These are phyloP conservation scores for Penicillium parvum DNA, from an alignment of 495 filamentous ascomycete genomes.

Conservation along the genomic window DNA sequence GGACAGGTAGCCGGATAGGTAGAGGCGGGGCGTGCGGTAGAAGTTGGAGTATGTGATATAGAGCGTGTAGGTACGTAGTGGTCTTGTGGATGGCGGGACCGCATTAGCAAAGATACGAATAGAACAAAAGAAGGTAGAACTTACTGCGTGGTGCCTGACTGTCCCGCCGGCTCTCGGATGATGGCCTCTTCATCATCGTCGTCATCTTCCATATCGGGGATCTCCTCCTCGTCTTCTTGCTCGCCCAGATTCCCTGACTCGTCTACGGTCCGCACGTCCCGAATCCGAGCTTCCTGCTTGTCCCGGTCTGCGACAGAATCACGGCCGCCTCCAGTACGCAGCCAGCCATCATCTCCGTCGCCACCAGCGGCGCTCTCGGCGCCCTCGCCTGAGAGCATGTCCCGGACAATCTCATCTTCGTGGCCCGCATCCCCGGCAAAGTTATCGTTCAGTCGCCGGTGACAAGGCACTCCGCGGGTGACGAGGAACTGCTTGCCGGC, in stretches of 20 bases:
- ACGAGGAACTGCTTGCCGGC: conserved; percentile 92
- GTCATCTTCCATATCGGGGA: conserved; percentile 97
- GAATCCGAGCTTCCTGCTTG: conserved; percentile 65
- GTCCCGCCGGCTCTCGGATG: conserved; percentile 67
- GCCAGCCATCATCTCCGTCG: conserved; percentile 83
- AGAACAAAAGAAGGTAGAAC: conserved; percentile 24
- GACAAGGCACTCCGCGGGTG: conserved; percentile 89
- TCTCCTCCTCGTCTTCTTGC: conserved; percentile 77
- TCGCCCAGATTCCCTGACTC: conserved; percentile 72
- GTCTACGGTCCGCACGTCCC: conserved; percentile 82
- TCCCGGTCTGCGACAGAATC: conserved; percentile 41
- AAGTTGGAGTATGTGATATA: conserved; percentile 98
- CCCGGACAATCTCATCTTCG: conserved; percentile 78
- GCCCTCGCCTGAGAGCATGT: conserved; percentile 60
- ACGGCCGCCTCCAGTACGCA: conserved; percentile 69
- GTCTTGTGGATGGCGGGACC: conserved; percentile 47
- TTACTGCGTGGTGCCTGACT: conserved; percentile 62
- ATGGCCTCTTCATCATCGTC: conserved; percentile 97
- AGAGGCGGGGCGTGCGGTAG: conserved; percentile 94
- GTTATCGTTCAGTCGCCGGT: conserved; percentile 84
- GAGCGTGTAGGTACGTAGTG: conserved; percentile 86
- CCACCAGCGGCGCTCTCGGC: conserved; percentile 45
- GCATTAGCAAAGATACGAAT: neutral
- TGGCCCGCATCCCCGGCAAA: conserved; percentile 83
- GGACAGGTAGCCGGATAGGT: conserved; percentile 85